Evolutionary conservation across 176 grass and related monocot genomes (phyloP).

Genomic region (Oropetium thomaeum): DNA sequence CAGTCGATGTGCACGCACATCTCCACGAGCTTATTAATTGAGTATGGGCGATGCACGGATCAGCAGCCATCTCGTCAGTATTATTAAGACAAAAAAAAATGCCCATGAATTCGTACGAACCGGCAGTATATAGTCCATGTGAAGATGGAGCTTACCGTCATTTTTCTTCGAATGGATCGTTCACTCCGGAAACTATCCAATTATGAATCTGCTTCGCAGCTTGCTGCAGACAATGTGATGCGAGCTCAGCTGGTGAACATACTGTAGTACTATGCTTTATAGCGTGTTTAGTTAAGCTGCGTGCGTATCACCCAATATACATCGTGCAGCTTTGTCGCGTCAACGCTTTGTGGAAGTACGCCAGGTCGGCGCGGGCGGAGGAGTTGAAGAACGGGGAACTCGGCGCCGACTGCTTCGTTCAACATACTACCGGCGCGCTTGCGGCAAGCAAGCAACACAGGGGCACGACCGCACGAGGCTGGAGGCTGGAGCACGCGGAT

Average conservation of each 20-base stretch:
- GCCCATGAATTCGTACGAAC: no score
- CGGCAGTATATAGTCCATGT: no score
- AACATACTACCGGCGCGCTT: no score
- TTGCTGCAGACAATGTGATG: background rate
- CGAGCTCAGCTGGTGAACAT: background rate
- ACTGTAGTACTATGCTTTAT: no score
- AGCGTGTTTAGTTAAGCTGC: background rate
- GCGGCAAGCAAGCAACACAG: background rate
- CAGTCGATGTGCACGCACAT: conserved; percentile 95
- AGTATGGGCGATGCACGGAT: background rate
- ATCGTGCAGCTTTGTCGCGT: background rate
- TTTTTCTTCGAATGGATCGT: background rate
- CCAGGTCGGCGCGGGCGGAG: background rate
- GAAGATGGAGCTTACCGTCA: conserved; percentile 11
- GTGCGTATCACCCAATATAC: background rate
- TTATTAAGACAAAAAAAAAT: background rate
- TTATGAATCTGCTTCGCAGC: background rate
- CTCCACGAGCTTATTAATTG: conserved; percentile 85
- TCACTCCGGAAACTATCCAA: background rate
- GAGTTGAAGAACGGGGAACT: background rate
- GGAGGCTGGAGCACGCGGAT: background rate
- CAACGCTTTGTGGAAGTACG: conserved; percentile 2
- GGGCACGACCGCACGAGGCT: background rate
- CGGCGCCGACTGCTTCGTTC: conserved; percentile 28
- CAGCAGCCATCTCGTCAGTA: background rate